These are phyloP conservation scores for Cryptosporidium parvum DNA, from an alignment of 169 alveolate species.

Conservation along the genomic window DNA sequence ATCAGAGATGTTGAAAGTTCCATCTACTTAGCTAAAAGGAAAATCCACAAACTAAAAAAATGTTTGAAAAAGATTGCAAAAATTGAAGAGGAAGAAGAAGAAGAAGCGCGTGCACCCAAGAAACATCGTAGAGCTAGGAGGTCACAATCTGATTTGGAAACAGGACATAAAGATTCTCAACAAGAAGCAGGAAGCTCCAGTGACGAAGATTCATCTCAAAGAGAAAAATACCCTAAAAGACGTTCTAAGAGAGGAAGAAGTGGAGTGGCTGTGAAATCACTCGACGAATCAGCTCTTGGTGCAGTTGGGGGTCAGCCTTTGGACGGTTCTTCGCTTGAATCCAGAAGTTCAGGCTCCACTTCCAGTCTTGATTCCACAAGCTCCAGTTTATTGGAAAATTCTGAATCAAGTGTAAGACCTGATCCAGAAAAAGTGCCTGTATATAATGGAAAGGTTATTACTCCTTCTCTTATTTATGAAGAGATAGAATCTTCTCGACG, in stretches of 20 bases:
- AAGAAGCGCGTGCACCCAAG: background rate
- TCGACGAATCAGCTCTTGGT: background rate
- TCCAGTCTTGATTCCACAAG: background rate
- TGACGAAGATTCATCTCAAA: background rate
- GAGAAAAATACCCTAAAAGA: background rate
- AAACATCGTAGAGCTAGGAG: background rate
- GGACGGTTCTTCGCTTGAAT: too few relatives aligned
- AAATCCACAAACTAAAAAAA: background rate
- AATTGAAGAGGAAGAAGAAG: background rate
- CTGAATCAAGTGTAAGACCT: background rate
- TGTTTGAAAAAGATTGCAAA: background rate
- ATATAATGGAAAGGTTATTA: background rate
- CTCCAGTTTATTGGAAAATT: background rate
- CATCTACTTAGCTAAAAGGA: background rate
- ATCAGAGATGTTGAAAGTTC: background rate
- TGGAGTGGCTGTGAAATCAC: background rate
- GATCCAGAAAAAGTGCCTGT: background rate
- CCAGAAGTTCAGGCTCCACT: background rate
- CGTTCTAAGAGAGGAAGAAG: background rate
- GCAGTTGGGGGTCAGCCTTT: background rate
- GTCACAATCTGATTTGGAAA: background rate
- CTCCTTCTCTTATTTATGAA: background rate
- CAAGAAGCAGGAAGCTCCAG: background rate
- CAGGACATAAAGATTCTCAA: background rate
- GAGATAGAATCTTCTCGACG: background rate